Percentiles rank a stretch among this genome's conserved stretches.
These are phyloP conservation scores for Penicillium sp. DNA, from an alignment of 2,329 filamentous ascomycete genomes.

Conservation along the genomic window DNA sequence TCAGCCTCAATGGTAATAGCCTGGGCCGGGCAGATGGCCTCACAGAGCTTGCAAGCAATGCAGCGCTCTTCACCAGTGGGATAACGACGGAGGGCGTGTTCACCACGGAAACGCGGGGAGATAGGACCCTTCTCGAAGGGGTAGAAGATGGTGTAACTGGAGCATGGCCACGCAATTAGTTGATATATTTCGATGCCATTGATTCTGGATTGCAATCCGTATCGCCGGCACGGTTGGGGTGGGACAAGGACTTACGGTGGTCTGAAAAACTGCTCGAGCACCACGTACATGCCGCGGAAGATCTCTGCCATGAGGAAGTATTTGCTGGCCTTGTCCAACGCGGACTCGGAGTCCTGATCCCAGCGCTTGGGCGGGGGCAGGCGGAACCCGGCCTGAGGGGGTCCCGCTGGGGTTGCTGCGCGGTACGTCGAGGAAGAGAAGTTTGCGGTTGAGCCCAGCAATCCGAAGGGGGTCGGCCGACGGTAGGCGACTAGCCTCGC, in stretches of 20 bases:
- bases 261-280: slow-evolving; percentile 96
- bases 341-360: slow-evolving; percentile 75
- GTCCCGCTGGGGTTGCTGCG: slow-evolving; percentile 67
- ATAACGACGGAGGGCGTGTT: slow-evolving; percentile 94
- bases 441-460: slow-evolving; percentile 52
- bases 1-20: slow-evolving; percentile 99
- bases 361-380: slow-evolving; percentile 71
- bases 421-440: slow-evolving; percentile 65
- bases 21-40: slow-evolving; percentile 95
- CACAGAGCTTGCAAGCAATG: slow-evolving; percentile 99
- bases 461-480: slow-evolving; percentile 36
- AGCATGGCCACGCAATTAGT: slow-evolving; percentile 8
- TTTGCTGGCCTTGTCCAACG: slow-evolving; percentile 80
- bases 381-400: slow-evolving; percentile 79
- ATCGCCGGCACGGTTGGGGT: slow-evolving; percentile 9
- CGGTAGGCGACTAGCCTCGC: slow-evolving; percentile 47
- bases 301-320: slow-evolving; percentile 97
- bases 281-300: slow-evolving; percentile 95
- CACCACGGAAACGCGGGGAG: slow-evolving; percentile 94
- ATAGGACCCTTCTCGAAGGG: slow-evolving; percentile 99
- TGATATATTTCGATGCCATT: slow-evolving; percentile 2
- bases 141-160: slow-evolving; percentile 97
- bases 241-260: slow-evolving; percentile 72
- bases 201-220: slow-evolving; percentile 10
- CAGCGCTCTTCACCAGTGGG: slow-evolving; percentile 97